Percentiles rank a stretch among this genome's conserved stretches.
Evolutionary conservation across 31 red algal genomes (phyloP).

Genomic region (Porphyra umbilicalis): DNA sequence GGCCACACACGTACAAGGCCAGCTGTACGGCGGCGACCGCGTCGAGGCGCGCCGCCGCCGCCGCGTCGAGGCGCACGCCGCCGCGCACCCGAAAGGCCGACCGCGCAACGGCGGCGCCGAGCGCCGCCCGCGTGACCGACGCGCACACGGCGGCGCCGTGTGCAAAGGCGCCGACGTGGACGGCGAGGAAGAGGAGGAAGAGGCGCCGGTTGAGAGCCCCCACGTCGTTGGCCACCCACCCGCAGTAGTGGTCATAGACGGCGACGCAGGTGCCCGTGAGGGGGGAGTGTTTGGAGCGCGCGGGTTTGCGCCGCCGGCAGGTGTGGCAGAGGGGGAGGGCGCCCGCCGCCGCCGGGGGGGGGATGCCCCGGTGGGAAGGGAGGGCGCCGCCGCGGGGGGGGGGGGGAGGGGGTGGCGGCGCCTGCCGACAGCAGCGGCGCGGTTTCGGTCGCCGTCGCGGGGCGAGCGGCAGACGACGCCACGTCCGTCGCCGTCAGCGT

Average conservation of each 20-base stretch:
- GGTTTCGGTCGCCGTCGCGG: too few relatives aligned
- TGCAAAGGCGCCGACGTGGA: conserved; percentile 28
- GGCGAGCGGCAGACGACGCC: too few relatives aligned
- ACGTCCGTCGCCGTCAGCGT: background rate
- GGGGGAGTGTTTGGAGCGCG: conserved; percentile 52
- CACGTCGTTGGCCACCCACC: conserved; percentile 59
- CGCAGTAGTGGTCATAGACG: conserved; percentile 73
- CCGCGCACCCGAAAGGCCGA: background rate
- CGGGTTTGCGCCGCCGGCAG: conserved; percentile 24
- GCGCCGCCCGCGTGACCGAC: conserved; percentile 10
- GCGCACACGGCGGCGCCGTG: conserved; percentile 35
- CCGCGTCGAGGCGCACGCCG: conserved; percentile 4
- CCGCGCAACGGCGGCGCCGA: conserved; percentile 8
- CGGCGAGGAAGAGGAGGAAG: conserved; percentile 54
- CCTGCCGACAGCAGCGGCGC: background rate
- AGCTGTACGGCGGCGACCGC: conserved; percentile 8
- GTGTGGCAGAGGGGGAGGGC: conserved; percentile 11
- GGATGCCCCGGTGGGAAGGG: too few relatives aligned
- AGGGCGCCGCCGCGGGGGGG: background rate
- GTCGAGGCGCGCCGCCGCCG: conserved; percentile 7
- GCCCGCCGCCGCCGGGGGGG: background rate
- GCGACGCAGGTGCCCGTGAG: conserved; percentile 42
- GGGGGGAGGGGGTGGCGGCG: background rate
- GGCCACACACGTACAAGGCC: conserved; percentile 24
- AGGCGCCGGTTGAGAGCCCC: conserved; percentile 28